Percentiles rank a stretch among this genome's conserved stretches.
phyloP scores from a whole-genome alignment of 306 rosid species.

The Lathyrus sativus region DNA sequence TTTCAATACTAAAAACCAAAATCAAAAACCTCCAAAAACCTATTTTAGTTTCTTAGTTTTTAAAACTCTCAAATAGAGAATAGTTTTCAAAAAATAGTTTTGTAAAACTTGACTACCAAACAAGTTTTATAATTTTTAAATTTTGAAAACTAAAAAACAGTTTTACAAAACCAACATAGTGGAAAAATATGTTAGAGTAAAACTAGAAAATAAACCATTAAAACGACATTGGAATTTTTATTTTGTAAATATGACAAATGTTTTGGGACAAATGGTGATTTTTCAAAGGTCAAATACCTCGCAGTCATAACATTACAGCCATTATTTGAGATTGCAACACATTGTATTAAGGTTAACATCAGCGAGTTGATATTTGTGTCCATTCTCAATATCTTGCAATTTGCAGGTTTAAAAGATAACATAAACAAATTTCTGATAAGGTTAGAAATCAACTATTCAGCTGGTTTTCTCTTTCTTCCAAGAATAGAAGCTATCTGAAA shows the following conservation, averaged over 20 bases:
- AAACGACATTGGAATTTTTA: too few species aligned
- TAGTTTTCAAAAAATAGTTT: too few species aligned
- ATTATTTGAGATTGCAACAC: slow-evolving; percentile 21
- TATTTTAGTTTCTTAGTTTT: too few species aligned
- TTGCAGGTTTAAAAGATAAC: slow-evolving; percentile 20
- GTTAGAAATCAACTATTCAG: slow-evolving; percentile 47
- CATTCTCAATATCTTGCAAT: slow-evolving; percentile 13
- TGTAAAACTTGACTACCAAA: too few species aligned
- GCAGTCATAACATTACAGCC: not conserved
- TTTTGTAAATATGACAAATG: not conserved
- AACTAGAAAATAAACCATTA: too few species aligned
- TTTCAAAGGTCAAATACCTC: slow-evolving; percentile 12
- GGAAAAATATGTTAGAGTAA: too few species aligned
- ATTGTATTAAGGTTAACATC: slow-evolving; percentile 7
- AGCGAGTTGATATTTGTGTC: slow-evolving; percentile 7
- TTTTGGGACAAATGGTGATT: not conserved
- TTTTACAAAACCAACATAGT: too few species aligned
- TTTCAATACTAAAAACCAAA: too few species aligned
- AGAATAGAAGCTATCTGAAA: slow-evolving; percentile 78
- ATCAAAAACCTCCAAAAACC: too few species aligned
- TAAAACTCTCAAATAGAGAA: too few species aligned
- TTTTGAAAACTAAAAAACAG: too few species aligned
- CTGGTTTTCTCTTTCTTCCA: slow-evolving; percentile 77
- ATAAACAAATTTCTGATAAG: slow-evolving; percentile 29
- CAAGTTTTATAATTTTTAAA: too few species aligned